Percentiles rank a stretch among this genome's conserved stretches.
Evolutionary conservation across 805 yeast species (phyloP).

Genomic region (Candida namnaoensis): DNA sequence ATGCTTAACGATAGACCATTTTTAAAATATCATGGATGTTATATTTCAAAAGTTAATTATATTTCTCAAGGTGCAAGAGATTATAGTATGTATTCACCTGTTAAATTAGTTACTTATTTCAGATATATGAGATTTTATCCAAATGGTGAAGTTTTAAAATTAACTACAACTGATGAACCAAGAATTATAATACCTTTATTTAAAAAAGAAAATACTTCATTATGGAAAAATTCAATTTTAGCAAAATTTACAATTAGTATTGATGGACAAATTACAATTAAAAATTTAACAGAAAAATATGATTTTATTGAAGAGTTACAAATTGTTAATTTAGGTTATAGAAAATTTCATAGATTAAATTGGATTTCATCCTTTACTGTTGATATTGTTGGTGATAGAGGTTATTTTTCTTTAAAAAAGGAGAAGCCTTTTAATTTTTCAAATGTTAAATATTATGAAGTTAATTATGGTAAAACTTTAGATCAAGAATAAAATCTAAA

Average conservation of each 20-base stretch:
- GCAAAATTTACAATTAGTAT: slow-evolving; percentile 38
- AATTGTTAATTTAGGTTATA: slow-evolving; percentile 51
- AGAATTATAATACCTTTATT: slow-evolving; percentile 51
- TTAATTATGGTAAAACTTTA: not conserved
- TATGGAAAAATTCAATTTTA: slow-evolving; percentile 22
- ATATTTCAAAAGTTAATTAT: slow-evolving; percentile 79
- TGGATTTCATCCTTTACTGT: slow-evolving; percentile 63
- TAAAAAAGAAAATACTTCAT: slow-evolving; percentile 22
- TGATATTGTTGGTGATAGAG: slow-evolving; percentile 46
- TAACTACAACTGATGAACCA: slow-evolving; percentile 71
- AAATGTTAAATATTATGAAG: slow-evolving; percentile 35
- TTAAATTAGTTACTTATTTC: slow-evolving; percentile 80
- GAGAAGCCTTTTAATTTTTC: slow-evolving; percentile 79
- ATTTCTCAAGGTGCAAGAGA: slow-evolving; percentile 74
- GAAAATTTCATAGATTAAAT: slow-evolving; percentile 57
- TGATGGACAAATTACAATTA: slow-evolving; percentile 43
- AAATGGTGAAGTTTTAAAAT: slow-evolving; percentile 66
- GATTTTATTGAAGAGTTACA: slow-evolving; percentile 54
- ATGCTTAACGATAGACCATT: slow-evolving; percentile 57
- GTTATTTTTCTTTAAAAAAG: slow-evolving; percentile 49
- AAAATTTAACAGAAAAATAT: slow-evolving; percentile 54
- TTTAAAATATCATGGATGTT: slow-evolving; percentile 73
- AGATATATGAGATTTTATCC: slow-evolving; percentile 76
- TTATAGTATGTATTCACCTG: slow-evolving; percentile 61
- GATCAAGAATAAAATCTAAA: not conserved